A percentile compares a stretch with the other conserved stretches of the same genome.
Evolutionary conservation across 163 green algal genomes (phyloP).

Genomic region (Coccomyxa subellipsoidea): DNA sequence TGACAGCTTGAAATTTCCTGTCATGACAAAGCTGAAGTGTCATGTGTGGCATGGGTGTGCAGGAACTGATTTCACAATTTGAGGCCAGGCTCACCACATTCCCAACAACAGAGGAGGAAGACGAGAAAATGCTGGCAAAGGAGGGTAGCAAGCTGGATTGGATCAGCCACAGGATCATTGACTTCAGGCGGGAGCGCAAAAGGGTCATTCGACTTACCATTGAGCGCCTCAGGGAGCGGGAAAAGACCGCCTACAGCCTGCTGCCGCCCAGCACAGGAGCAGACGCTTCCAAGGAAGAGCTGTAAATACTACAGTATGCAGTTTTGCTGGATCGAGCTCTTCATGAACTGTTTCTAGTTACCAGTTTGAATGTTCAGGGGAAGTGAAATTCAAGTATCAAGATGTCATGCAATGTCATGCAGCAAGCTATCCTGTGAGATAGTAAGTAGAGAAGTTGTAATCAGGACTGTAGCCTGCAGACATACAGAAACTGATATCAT

Average conservation of each 20-base stretch:
- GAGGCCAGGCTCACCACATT: background rate
- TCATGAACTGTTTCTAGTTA: too few species aligned
- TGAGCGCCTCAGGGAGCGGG: background rate
- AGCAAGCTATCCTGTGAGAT: too few species aligned
- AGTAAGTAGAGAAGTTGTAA: too few species aligned
- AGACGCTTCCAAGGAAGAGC: background rate
- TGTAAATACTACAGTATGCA: background rate
- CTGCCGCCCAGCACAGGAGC: background rate
- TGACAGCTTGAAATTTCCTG: too few species aligned
- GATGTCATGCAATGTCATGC: too few species aligned
- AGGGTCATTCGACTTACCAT: background rate
- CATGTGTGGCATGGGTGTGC: background rate
- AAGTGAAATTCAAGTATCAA: too few species aligned
- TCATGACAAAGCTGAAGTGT: too few species aligned
- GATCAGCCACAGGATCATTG: background rate
- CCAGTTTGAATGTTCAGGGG: too few species aligned
- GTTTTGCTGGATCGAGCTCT: too few species aligned
- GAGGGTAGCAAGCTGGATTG: background rate
- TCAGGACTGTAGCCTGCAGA: too few species aligned
- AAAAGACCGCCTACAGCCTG: background rate
- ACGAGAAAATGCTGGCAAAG: background rate
- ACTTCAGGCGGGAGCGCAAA: slow-evolving; percentile 4
- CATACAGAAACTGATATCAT: too few species aligned
- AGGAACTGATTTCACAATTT: background rate
- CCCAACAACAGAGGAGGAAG: background rate